These are phyloP conservation scores for Cryptococcus jaspeensis DNA, from an alignment of 1,284 basidiomycete genomes.

Conservation along the genomic window DNA sequence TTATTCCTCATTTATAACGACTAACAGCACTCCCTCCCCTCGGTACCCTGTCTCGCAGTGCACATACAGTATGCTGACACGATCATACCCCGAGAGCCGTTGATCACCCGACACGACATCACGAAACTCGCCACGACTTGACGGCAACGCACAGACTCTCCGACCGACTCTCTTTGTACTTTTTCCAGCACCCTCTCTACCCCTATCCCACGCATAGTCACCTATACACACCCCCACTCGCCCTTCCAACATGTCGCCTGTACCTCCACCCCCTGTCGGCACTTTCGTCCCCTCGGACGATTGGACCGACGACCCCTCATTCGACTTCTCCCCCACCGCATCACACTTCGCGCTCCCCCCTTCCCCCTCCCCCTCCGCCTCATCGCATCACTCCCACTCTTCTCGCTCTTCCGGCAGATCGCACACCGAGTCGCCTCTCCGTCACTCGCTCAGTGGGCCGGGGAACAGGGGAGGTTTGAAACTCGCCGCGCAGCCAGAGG, in stretches of 20 bases:
- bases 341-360: constrained; percentile 17
- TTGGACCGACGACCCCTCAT: constrained; percentile 45
- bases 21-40: no score
- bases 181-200: neutral
- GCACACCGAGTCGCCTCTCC: constrained; percentile 28
- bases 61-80: no score
- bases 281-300: constrained; percentile 34
- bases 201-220: neutral
- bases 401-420: constrained; percentile 14
- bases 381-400: constrained; percentile 16
- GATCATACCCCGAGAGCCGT: no score
- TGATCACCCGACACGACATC: no score
- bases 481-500: constrained; percentile 5
- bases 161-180: neutral
- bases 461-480: constrained; percentile 6
- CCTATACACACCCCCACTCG: neutral
- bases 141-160: neutral
- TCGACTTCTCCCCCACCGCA: constrained; percentile 29
- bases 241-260: constrained; percentile 16
- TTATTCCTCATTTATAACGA: no score
- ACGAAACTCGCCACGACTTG: neutral
- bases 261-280: constrained; percentile 30
- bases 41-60: no score
- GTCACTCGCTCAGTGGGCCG: constrained; percentile 20
- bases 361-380: constrained; percentile 17